A percentile compares a stretch with the other conserved stretches of the same genome.
phyloP scores from a whole-genome alignment of 2,329 filamentous ascomycete genomes.

The Tolypocladium inflatum region DNA sequence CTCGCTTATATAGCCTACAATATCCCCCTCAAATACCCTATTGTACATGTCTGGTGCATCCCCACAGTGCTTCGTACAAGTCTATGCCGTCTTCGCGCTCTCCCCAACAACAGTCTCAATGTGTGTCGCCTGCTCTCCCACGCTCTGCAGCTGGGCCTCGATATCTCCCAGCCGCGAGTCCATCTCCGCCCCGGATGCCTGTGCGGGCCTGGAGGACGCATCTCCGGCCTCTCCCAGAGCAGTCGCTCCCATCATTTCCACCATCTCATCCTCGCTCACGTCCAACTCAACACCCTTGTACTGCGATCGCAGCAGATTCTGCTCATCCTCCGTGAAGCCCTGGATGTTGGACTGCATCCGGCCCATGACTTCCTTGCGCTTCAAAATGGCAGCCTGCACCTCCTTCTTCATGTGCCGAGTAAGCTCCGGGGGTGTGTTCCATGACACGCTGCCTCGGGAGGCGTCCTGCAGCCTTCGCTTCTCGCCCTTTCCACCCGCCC shows the following conservation, averaged over 20 bases:
- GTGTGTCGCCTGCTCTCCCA: conserved; percentile 5
- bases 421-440: conserved; percentile 40
- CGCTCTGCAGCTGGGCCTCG: conserved; percentile 9
- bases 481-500: conserved; percentile 73
- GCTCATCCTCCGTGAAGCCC: conserved; percentile 28
- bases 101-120: conserved; percentile 14
- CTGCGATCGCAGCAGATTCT: conserved; percentile 19
- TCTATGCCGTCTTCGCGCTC: conserved; percentile 5
- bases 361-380: conserved; percentile 26
- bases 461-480: conserved; percentile 55
- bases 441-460: conserved; percentile 51
- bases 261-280: conserved; percentile 25
- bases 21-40: neutral
- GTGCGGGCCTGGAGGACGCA: neutral
- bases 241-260: conserved; percentile 19
- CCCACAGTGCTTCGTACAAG: neutral
- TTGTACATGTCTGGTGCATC: neutral
- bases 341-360: conserved; percentile 22
- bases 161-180: conserved; percentile 5
- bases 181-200: neutral
- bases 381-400: conserved; percentile 16
- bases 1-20: neutral
- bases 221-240: conserved; percentile 3
- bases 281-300: conserved; percentile 16
- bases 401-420: conserved; percentile 25